These are phyloP conservation scores for Saccharomycopsis schoenii DNA, from an alignment of 805 yeast species.

Conservation along the genomic window DNA sequence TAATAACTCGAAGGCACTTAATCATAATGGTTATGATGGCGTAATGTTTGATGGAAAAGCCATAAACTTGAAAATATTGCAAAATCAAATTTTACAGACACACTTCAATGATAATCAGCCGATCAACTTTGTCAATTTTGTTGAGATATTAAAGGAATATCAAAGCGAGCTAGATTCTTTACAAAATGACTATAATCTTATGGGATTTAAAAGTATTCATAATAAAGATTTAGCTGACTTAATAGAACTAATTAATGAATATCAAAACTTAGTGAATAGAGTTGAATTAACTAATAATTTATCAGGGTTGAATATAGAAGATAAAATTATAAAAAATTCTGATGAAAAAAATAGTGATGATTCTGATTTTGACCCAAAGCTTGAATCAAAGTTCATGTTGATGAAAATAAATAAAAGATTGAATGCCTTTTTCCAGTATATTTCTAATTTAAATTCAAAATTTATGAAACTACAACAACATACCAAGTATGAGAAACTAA, in stretches of 20 bases:
- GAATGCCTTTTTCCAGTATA: constrained; percentile 14
- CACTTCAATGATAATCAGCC: neutral
- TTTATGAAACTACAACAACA: constrained; percentile 23
- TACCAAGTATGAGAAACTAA: constrained; percentile 21
- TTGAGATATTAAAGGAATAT: neutral
- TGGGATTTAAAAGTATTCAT: neutral
- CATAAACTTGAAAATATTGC: neutral
- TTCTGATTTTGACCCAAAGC: neutral
- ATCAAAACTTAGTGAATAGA: neutral
- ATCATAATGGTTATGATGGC: neutral
- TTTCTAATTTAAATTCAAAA: constrained; percentile 14
- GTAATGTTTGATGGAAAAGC: neutral
- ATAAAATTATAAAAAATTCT: neutral
- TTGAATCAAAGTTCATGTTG: neutral
- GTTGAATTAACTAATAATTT: neutral
- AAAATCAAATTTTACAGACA: neutral
- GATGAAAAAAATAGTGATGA: neutral
- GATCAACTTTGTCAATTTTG: neutral
- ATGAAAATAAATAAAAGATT: constrained; percentile 14
- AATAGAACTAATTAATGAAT: neutral
- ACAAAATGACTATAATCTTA: neutral
- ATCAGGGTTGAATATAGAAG: neutral
- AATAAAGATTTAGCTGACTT: neutral
- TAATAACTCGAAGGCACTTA: neutral
- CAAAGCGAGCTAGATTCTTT: neutral